Evolutionary conservation across 2,329 filamentous ascomycete genomes (phyloP).

Genomic region (Epichloe aotearoae): DNA sequence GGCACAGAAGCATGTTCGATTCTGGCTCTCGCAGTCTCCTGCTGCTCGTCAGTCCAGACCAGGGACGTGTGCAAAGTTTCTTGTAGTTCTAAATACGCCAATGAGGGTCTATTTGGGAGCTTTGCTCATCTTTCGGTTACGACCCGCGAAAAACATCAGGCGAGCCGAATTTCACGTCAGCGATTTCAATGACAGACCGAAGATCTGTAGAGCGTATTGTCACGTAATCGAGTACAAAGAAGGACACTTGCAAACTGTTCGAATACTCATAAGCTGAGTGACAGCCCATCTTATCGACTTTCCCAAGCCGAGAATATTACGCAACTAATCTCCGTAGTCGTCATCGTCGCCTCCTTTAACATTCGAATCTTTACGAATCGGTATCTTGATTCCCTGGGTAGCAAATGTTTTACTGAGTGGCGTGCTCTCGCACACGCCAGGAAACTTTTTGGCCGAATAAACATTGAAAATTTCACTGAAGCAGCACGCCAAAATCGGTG

Average conservation of each 20-base stretch:
- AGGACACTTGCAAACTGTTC: too few relatives aligned
- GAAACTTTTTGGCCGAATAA: slow-evolving; percentile 98
- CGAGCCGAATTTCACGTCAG: not conserved
- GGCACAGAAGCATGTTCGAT: too few relatives aligned
- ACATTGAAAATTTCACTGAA: slow-evolving; percentile 89
- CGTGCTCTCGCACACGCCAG: slow-evolving; percentile 91
- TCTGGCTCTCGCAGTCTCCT: too few relatives aligned
- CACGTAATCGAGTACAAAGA: too few relatives aligned
- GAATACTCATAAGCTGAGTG: not conserved
- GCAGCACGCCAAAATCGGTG: slow-evolving; percentile 69
- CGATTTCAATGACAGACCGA: not conserved
- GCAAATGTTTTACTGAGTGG: slow-evolving; percentile 85
- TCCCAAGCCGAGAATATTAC: not conserved
- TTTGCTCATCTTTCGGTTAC: too few relatives aligned
- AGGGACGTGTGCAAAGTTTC: too few relatives aligned
- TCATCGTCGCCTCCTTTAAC: slow-evolving; percentile 39
- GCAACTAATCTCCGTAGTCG: slow-evolving; percentile 23
- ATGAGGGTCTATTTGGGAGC: too few relatives aligned
- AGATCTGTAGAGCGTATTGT: too few relatives aligned
- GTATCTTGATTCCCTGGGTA: slow-evolving; percentile 88
- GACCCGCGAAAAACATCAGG: too few relatives aligned
- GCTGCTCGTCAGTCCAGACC: too few relatives aligned
- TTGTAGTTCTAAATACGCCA: too few relatives aligned
- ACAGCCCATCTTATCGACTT: not conserved
- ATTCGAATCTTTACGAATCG: slow-evolving; percentile 75